Conservation (phyloP, 345 rosid species). For the Pistacia integerrima region DNA sequence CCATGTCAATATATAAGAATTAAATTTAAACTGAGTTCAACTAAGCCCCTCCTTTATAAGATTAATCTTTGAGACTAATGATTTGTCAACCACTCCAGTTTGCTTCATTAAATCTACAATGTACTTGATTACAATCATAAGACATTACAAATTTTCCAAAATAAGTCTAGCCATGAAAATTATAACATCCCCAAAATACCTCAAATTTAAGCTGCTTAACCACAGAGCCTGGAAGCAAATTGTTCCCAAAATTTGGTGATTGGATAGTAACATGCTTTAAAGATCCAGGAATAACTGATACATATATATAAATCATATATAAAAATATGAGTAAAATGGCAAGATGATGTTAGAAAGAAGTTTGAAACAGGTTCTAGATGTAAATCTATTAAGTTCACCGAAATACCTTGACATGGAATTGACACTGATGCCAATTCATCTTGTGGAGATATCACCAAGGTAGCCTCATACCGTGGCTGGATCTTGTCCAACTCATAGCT, state of each 20-base stretch:
- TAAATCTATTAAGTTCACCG: neutral
- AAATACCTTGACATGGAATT: slow-evolving; percentile 59
- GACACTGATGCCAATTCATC: slow-evolving; percentile 35
- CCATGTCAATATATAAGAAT: neutral
- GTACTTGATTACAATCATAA: neutral
- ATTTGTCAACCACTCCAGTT: neutral
- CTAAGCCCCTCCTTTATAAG: neutral
- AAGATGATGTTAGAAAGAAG: neutral
- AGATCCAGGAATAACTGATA: slow-evolving; percentile 59
- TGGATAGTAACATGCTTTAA: slow-evolving; percentile 27
- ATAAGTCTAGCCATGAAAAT: neutral
- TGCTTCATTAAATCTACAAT: neutral
- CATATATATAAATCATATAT: neutral
- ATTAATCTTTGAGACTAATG: neutral
- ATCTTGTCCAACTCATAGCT: slow-evolving; percentile 42
- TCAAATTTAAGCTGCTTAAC: slow-evolving; percentile 50
- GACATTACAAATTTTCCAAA: neutral
- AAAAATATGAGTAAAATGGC: neutral
- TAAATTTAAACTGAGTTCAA: neutral
- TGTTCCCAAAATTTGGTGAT: slow-evolving; percentile 29
- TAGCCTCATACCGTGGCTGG: slow-evolving; percentile 49
- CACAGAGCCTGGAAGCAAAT: slow-evolving; percentile 48
- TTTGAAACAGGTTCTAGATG: neutral
- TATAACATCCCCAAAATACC: slow-evolving; percentile 38
- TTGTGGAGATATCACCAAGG: slow-evolving; percentile 38